Evolutionary conservation across 371 early-diverging fungal species (phyloP).

Genomic region (Capillidium heterosporum): DNA sequence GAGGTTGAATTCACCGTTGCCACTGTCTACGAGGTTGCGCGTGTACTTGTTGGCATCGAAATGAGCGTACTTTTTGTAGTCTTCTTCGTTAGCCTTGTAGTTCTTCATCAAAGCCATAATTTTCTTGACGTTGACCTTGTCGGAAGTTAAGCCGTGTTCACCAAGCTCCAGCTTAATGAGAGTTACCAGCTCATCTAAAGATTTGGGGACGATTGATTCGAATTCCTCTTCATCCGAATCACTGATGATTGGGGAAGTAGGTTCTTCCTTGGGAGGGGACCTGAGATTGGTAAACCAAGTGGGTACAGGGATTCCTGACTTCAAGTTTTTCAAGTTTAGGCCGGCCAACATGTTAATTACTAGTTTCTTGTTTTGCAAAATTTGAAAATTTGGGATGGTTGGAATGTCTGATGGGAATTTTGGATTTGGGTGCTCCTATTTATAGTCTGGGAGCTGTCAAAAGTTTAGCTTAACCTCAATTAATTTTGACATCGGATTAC

Average conservation of each 20-base stretch:
- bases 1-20: constrained; percentile 85
- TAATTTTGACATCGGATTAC: too few species aligned
- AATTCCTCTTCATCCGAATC: neutral
- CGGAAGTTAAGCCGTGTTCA: constrained; percentile 30
- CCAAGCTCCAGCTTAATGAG: constrained; percentile 26
- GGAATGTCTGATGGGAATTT: too few species aligned
- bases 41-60: constrained; percentile 66
- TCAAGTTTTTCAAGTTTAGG: neutral
- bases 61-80: constrained; percentile 61
- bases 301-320: neutral
- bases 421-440: too few species aligned
- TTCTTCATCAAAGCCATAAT: constrained; percentile 39
- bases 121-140: constrained; percentile 31
- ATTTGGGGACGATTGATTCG: constrained; percentile 7
- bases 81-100: constrained; percentile 36
- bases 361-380: too few species aligned
- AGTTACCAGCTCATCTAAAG: constrained; percentile 22
- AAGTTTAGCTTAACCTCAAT: too few species aligned
- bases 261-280: neutral
- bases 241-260: neutral
- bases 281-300: neutral
- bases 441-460: too few species aligned
- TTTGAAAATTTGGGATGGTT: too few species aligned
- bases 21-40: constrained; percentile 76
- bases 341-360: too few species aligned